Evolutionary conservation across 495 filamentous ascomycete species (phyloP).

Genomic region (Pyrenula massariospora): DNA sequence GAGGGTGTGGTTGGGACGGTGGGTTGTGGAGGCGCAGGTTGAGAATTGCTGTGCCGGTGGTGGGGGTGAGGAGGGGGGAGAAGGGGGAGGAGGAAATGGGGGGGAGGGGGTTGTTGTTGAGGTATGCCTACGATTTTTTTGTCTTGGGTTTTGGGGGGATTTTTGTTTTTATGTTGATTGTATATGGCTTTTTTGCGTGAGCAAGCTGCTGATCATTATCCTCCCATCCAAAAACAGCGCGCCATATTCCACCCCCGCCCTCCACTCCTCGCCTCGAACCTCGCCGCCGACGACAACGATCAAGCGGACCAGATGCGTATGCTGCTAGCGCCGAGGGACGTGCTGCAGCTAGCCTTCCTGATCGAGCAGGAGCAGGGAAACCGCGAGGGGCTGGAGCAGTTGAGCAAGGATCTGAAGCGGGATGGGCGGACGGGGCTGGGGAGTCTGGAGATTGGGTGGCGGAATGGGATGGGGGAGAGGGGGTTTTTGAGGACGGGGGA

Average conservation of each 20-base stretch:
- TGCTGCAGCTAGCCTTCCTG: slow-evolving; percentile 84
- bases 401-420: slow-evolving; percentile 38
- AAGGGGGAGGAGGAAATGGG: slow-evolving; percentile 2
- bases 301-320: slow-evolving; percentile 45
- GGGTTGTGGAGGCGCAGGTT: slow-evolving; percentile 79
- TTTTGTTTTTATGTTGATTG: background rate
- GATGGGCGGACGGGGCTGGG: slow-evolving; percentile 61
- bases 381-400: slow-evolving; percentile 31
- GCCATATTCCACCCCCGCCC: background rate
- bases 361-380: slow-evolving; percentile 53
- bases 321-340: slow-evolving; percentile 71
- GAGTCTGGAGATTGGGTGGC: slow-evolving; percentile 77
- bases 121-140: slow-evolving; percentile 13
- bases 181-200: background rate
- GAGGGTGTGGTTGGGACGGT: slow-evolving; percentile 31
- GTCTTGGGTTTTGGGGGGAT: no score
- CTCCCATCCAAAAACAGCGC: background rate
- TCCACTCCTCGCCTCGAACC: background rate
- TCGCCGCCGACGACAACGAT: slow-evolving; percentile 8
- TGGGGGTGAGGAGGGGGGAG: slow-evolving; percentile 5
- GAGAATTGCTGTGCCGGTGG: slow-evolving; percentile 67
- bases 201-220: no score
- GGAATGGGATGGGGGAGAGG: slow-evolving; percentile 78
- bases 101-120: slow-evolving; percentile 21
- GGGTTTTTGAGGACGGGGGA: slow-evolving; percentile 81